Evolutionary conservation across 2,329 filamentous ascomycete genomes (phyloP).

Genomic region (Cladosporium sp.): DNA sequence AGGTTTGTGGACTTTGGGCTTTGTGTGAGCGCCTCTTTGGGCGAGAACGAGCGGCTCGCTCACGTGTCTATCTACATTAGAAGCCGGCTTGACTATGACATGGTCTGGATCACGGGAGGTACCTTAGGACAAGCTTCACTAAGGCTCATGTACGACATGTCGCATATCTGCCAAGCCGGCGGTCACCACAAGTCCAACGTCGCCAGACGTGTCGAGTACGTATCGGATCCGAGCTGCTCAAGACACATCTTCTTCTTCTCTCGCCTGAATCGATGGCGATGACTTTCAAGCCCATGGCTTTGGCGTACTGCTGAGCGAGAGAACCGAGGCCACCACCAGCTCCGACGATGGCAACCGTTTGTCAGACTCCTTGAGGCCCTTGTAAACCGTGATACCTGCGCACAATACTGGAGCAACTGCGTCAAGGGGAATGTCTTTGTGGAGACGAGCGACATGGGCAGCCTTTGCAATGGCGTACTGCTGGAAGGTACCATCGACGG

Average conservation of each 20-base stretch:
- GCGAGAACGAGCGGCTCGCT: too few species aligned
- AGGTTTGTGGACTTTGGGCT: too few species aligned
- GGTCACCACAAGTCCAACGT: too few species aligned
- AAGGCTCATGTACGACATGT: too few species aligned
- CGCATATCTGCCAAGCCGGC: too few species aligned
- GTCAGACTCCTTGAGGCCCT: slow-evolving; percentile 83
- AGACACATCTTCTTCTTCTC: slow-evolving; percentile 72
- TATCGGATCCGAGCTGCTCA: slow-evolving; percentile 62
- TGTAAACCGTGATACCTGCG: slow-evolving; percentile 85
- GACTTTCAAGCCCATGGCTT: slow-evolving; percentile 78
- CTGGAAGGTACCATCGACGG: slow-evolving; percentile 89
- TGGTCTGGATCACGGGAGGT: too few species aligned
- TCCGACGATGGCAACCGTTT: slow-evolving; percentile 79
- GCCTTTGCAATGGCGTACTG: slow-evolving; percentile 88
- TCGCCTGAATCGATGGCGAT: slow-evolving; percentile 81
- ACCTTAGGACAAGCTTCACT: too few species aligned
- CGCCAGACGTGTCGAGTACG: too few species aligned
- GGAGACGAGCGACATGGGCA: slow-evolving; percentile 76
- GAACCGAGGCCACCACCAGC: slow-evolving; percentile 79
- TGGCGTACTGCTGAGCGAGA: slow-evolving; percentile 80
- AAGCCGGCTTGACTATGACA: too few species aligned
- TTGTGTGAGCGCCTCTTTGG: too few species aligned
- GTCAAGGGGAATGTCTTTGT: slow-evolving; percentile 71
- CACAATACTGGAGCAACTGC: slow-evolving; percentile 76
- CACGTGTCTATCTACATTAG: too few species aligned